Evolutionary conservation across 2,329 filamentous ascomycete species (phyloP), one percentile per base, ranked within the genome.

Genomic region (Colletotrichum karsti): DNA sequence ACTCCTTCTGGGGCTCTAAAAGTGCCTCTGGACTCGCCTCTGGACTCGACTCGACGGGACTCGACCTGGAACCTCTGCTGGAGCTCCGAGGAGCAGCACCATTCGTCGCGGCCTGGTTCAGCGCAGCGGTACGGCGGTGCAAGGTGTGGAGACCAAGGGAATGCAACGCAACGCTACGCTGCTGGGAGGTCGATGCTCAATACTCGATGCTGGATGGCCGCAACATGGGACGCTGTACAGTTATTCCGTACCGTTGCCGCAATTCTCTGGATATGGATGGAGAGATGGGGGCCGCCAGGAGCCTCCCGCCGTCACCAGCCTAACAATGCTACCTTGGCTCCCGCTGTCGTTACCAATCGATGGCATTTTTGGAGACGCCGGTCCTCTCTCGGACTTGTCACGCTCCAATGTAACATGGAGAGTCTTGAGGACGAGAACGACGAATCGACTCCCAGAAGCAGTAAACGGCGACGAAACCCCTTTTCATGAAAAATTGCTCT

Each of bases 221-320:
- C 54, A 66, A 30, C 46, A 50, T 50, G 46, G 46, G 24, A 12
- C 46, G 46, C 46, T 50, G 46, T 22, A 24, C 28, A 24, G 46
- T 13, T 13, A 35, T 35, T 8, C 33, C 10, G 3, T 35, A 35
- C 33, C 33, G 15, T 15, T 35, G 33, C 33, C 15, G 33, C 33
- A 12, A 13, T 35, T 13, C 15, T 35, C 33, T 35, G 15, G 33
- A 35, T 35, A 13, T 9, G 15, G 58, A 67, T 56, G 63, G 63
- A 13, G 33, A 35, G 58, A 67, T 56, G 63, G 63, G 63, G 58
- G 58, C 63, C 46, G 51, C 63, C 58, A 56, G 63, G 63, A 63
- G 63, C 59, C 59, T 67, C 63, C 63, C 59, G 64, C 59, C 51
- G 51, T 67, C 64, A 63, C n/a, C 59, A 39, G 62, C 50, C 42